Evolutionary conservation across 306 rosid genomes (phyloP).

Genomic region (Oxytropis ochrocephala): DNA sequence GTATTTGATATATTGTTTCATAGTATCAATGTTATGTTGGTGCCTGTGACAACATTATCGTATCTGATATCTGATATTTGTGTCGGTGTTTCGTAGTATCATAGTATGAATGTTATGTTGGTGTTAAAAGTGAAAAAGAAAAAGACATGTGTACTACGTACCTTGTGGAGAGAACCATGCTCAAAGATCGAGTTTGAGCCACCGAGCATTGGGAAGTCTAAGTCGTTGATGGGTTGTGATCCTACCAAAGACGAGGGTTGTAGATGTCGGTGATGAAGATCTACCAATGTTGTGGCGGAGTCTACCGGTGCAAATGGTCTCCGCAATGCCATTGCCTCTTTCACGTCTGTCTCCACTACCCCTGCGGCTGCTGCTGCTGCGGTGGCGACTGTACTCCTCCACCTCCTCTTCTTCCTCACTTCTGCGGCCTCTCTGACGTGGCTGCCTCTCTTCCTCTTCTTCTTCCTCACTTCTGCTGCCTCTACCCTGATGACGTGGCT

Average conservation of each 20-base stretch:
- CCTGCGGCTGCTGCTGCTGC: neutral
- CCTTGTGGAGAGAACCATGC: slow-evolving; percentile 27
- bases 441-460: neutral
- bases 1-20: too few relatives aligned
- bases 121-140: neutral
- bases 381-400: neutral
- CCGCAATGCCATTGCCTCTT: slow-evolving; percentile 31
- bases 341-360: neutral
- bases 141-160: neutral
- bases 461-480: neutral
- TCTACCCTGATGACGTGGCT: neutral
- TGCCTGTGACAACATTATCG: too few relatives aligned
- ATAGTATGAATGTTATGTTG: too few relatives aligned
- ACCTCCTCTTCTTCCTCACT: neutral
- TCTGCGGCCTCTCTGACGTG: neutral
- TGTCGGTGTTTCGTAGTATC: too few relatives aligned
- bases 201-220: slow-evolving; percentile 33
- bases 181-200: slow-evolving; percentile 40
- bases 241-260: slow-evolving; percentile 37
- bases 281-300: slow-evolving; percentile 35
- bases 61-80: too few relatives aligned
- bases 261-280: slow-evolving; percentile 38
- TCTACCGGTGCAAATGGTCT: slow-evolving; percentile 40
- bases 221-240: slow-evolving; percentile 30
- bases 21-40: too few relatives aligned